Base-by-base conservation (phyloP, 257 asterid species). In the Nicotiana tabacum region DNA sequence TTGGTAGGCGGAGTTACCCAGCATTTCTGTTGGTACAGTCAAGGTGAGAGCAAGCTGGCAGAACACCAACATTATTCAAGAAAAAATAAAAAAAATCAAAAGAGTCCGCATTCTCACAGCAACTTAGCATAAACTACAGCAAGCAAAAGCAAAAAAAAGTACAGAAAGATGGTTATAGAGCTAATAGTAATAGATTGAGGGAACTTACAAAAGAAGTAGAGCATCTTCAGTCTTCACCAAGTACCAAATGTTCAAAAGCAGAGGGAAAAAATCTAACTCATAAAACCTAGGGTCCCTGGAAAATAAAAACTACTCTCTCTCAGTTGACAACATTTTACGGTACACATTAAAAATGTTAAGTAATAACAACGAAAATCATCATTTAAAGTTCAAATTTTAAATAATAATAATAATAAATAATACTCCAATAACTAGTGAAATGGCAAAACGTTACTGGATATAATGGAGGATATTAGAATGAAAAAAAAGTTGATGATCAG, bases 241-340 rank as follows among this genome's bases (percentile, higher is more conserved):
- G 5, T 0, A 53, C 5, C 58, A 70, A 29, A 27, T 27, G 4
- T 27, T 1, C 9, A 64, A 64, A 27, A 64, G 60, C 60, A 72
- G 60, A 72, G 80, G 58, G 62, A 48, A 24, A 74, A 27, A 27
- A 43, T 43, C 51, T 43, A 15, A 27, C 16, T 74, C 80, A 7
- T 37, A 69, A 69, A 69, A 33, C 78, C 78, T 39, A 39, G 57
- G 43, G 64, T 76, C 27, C 80, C 80, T 76, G 29, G 64, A 76
- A 76, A 12, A 67, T 0, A 33, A 30, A 16, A 67, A 33, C 46
- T 15, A 6, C 12, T 66, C 46, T 48, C 55, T 32, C 74, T 66
- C 72, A 66, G 43, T 27, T 64, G 69, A 4, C 39, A 65, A 65
- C 70, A 65, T 64, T 64, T 11, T 39, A 70, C 67, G 0, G 17